Percentiles rank a stretch among this genome's conserved stretches.
These are phyloP conservation scores for Thymus mandschuricus DNA, from an alignment of 257 asterid genomes.

Conservation along the genomic window DNA sequence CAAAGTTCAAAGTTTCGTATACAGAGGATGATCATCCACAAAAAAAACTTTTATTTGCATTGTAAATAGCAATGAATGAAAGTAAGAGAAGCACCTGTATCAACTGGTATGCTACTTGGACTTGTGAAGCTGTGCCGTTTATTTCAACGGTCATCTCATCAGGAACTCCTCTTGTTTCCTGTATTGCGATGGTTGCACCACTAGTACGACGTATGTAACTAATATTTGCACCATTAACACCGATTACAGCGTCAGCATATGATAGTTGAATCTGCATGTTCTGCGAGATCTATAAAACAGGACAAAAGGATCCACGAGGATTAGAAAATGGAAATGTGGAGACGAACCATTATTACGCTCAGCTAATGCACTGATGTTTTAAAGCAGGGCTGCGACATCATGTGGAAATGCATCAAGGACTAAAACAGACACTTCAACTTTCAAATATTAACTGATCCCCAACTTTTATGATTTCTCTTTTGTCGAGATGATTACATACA, in stretches of 20 bases:
- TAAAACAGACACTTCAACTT: slow-evolving; percentile 6
- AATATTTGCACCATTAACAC: slow-evolving; percentile 80
- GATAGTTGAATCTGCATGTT: slow-evolving; percentile 82
- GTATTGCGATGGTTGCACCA: slow-evolving; percentile 89
- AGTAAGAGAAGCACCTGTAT: slow-evolving; percentile 63
- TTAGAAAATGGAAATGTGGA: background rate
- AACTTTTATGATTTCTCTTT: background rate
- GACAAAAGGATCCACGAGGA: slow-evolving; percentile 4
- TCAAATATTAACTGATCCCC: slow-evolving; percentile 10
- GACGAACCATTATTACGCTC: background rate
- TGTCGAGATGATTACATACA: background rate
- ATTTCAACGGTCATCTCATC: slow-evolving; percentile 97
- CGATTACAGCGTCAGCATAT: slow-evolving; percentile 89
- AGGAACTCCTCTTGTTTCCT: slow-evolving; percentile 82
- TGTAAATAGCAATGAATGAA: background rate
- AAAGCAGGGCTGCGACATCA: background rate
- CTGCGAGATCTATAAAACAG: slow-evolving; percentile 60
- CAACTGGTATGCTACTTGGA: slow-evolving; percentile 87
- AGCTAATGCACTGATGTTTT: background rate
- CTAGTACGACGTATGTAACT: slow-evolving; percentile 92
- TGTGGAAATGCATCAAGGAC: background rate
- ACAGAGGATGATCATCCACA: background rate
- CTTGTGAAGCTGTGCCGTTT: slow-evolving; percentile 86
- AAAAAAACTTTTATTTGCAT: background rate
- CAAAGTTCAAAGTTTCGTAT: background rate